Evolutionary conservation across 768 basidiomycete species (phyloP).

Genomic region (Suillus cothurnatus): DNA sequence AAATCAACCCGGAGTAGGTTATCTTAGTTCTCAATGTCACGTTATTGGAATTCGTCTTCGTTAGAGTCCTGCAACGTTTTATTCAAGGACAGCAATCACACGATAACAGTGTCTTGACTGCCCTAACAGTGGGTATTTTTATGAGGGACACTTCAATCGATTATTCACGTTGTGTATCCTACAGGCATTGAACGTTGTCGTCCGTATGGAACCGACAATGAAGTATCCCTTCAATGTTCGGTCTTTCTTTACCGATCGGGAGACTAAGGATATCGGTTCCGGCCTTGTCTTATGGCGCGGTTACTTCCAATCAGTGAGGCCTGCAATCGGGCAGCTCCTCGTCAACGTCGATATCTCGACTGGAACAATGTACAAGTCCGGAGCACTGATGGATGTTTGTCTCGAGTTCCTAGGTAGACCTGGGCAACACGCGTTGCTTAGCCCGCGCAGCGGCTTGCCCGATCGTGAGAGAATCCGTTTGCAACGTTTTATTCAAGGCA

Average conservation of each 20-base stretch:
- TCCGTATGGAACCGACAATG: constrained; percentile 73
- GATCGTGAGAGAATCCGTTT: constrained; percentile 56
- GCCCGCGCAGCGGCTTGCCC: constrained; percentile 44
- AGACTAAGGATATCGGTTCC: constrained; percentile 53
- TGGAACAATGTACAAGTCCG: constrained; percentile 72
- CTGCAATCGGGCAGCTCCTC: constrained; percentile 61
- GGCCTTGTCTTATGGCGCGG: constrained; percentile 79
- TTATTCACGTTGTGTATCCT: constrained; percentile 3
- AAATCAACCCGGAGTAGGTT: constrained; percentile 57
- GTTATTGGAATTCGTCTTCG: constrained; percentile 10
- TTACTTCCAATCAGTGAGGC: constrained; percentile 79
- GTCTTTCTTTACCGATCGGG: constrained; percentile 69
- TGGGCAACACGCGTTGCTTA: constrained; percentile 34
- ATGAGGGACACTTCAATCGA: background rate
- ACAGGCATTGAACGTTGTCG: constrained; percentile 73
- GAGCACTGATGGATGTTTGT: constrained; percentile 58
- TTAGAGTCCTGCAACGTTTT: constrained; percentile 65
- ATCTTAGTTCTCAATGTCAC: constrained; percentile 21
- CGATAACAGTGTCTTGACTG: constrained; percentile 68
- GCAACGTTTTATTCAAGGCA: constrained; percentile 56
- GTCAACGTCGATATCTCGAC: constrained; percentile 81
- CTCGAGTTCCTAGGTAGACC: constrained; percentile 51
- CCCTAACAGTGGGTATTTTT: constrained; percentile 53
- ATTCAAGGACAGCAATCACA: constrained; percentile 64
- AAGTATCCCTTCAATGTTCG: constrained; percentile 72